Conservation (phyloP, 2,329 filamentous ascomycete species). For the Saccharata proteae region DNA sequence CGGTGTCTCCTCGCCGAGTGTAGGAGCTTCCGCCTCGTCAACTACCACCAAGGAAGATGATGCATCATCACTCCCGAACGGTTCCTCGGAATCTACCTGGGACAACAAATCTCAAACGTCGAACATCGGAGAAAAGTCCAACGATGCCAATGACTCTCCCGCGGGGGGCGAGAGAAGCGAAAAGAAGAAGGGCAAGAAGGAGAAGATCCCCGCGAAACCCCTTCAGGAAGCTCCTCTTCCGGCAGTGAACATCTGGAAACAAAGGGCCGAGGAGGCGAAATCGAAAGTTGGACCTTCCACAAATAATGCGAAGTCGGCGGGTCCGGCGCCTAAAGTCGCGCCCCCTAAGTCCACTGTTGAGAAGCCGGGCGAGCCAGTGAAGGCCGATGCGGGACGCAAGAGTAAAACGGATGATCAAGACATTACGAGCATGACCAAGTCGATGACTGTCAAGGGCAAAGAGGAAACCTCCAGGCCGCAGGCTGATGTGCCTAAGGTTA, state of each 20-base stretch:
- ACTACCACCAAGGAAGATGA: constrained; percentile 49
- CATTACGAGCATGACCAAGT: background rate
- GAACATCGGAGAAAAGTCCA: constrained; percentile 52
- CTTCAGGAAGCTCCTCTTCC: constrained; percentile 74
- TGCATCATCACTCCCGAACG: constrained; percentile 48
- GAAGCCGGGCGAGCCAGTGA: constrained; percentile 6
- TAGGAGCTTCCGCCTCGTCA: constrained; percentile 40
- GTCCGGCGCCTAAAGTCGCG: constrained; percentile 27
- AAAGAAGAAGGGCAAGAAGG: constrained; percentile 37
- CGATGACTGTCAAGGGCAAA: constrained; percentile 15
- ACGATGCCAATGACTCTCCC: constrained; percentile 18
- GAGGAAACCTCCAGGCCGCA: constrained; percentile 15
- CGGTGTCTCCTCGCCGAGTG: constrained; percentile 39
- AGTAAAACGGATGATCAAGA: constrained; percentile 9
- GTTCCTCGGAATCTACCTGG: constrained; percentile 54
- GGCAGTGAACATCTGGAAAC: constrained; percentile 76
- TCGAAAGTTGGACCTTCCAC: no score
- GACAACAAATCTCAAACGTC: constrained; percentile 52
- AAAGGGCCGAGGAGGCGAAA: constrained; percentile 52
- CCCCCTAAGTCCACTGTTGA: constrained; percentile 10
- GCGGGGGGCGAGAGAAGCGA: constrained; percentile 26
- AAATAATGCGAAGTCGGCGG: constrained; percentile 29
- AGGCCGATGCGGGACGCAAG: constrained; percentile 15
- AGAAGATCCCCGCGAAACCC: constrained; percentile 40
- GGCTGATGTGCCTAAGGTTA: constrained; percentile 7